A percentile compares a stretch with the other conserved stretches of the same genome.
Evolutionary conservation across 345 rosid species (phyloP).

Genomic region (thale cress (Arabidopsis thaliana)): TAIR10.1 NC_003070.9:22655001-22655500

Average conservation of each 20-base stretch:
- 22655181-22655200: conserved; percentile 37
- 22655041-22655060: conserved; percentile 31
- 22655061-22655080: conserved; percentile 41
- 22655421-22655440: conserved; percentile 54
- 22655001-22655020: background rate
- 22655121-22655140: conserved; percentile 70
- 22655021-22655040: conserved; percentile 31
- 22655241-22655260: background rate
- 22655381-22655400: conserved; percentile 49
- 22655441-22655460: conserved; percentile 48
- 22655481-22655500: background rate
- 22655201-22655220: background rate
- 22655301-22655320: conserved; percentile 37
- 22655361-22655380: conserved; percentile 48
- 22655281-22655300: conserved; percentile 38
- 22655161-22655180: conserved; percentile 78
- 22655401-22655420: conserved; percentile 48
- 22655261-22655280: conserved; percentile 50
- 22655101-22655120: conserved; percentile 61
- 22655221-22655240: background rate
- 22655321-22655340: conserved; percentile 55
- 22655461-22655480: conserved; percentile 43
- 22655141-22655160: conserved; percentile 63
- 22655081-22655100: conserved; percentile 62
- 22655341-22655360: conserved; percentile 48